Base-by-base conservation (phyloP, 768 basidiomycete genomes). In the Leccinellum rugosiceps region DNA sequence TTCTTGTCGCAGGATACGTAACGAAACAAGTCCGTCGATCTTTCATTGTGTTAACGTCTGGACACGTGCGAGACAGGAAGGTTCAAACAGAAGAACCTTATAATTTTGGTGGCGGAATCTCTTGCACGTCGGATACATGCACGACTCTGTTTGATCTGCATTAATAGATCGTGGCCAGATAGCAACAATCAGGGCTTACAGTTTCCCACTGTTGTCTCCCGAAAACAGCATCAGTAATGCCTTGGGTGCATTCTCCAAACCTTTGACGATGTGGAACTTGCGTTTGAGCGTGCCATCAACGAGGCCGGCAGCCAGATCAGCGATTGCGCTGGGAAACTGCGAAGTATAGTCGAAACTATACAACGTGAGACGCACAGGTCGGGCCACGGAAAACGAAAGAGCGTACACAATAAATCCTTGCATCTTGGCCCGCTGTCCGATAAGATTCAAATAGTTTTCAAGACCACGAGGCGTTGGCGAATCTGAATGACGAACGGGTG, bases 351-450 rank as follows among this genome's bases (percentile, higher is more conserved):
- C 93, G 58, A 92, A 79, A 9, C 91, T 91, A 62, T 50, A 58
- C 28, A 38, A 32, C 6, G 38, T 58, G 53, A 70, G 52, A 38
- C 30, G 1, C 21, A 35, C 26, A 25, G 17, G 28, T 15, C 13
- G 34, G 25, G 19, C 15, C 1, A 17, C 14, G 19, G 15, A 26
- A 5, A 31, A 17, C 8, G 28, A 30, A 28, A 41, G n/a, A 15
- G 68, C 84, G 49, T 66, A 89, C 86, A 92, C 81, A 63, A 95
- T 77, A 74, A 94, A 97, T 8, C 95, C 95, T 66, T 90, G 77
- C 1, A 98, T 83, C 41, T 78, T 87, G 15, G 90, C 92, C 44
- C 93, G 82, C 67, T 88, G 86, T 0, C 80, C 66, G 61, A 97
- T 94, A 54, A 97, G 74, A 55, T 77, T 83, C 34, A 80, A 61